phyloP scores from a whole-genome alignment of 2,329 filamentous ascomycete species.

The Venturia aucupariae region DNA sequence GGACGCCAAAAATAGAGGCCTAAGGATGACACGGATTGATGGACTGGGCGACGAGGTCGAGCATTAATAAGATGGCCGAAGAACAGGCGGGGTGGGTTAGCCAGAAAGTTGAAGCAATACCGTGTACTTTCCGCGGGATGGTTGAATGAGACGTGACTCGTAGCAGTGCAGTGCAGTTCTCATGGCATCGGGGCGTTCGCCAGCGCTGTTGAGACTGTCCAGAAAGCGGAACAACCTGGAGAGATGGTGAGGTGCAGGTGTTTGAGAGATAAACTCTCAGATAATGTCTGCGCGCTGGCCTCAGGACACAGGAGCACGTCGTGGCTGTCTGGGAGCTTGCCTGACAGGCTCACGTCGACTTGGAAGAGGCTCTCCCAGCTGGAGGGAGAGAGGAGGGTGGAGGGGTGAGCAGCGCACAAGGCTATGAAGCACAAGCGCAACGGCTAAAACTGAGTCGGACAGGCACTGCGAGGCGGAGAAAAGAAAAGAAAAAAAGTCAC shows the following conservation, averaged over 20 bases:
- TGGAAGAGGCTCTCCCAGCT: neutral
- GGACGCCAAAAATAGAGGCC: neutral
- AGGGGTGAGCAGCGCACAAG: neutral
- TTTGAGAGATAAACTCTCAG: neutral
- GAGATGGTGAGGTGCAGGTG: neutral
- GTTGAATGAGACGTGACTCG: neutral
- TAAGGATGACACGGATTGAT: neutral
- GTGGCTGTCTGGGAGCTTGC: neutral
- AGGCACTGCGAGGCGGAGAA: constrained; percentile 4
- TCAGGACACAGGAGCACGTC: neutral
- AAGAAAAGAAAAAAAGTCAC: too few species aligned
- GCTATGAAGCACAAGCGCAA: constrained; percentile 13
- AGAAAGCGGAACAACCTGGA: neutral
- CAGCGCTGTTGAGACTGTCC: neutral
- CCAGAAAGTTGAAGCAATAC: too few species aligned
- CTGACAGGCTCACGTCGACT: neutral
- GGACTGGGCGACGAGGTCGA: neutral
- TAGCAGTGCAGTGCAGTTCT: neutral
- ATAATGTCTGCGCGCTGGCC: neutral
- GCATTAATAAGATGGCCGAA: neutral
- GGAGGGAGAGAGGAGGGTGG: too few species aligned
- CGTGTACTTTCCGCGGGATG: neutral
- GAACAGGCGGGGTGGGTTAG: neutral
- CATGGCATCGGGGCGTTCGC: neutral
- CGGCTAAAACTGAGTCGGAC: constrained; percentile 2